Base-by-base conservation (phyloP, 139 green algal species). In the Raphidocelis subcapitata region DNA sequence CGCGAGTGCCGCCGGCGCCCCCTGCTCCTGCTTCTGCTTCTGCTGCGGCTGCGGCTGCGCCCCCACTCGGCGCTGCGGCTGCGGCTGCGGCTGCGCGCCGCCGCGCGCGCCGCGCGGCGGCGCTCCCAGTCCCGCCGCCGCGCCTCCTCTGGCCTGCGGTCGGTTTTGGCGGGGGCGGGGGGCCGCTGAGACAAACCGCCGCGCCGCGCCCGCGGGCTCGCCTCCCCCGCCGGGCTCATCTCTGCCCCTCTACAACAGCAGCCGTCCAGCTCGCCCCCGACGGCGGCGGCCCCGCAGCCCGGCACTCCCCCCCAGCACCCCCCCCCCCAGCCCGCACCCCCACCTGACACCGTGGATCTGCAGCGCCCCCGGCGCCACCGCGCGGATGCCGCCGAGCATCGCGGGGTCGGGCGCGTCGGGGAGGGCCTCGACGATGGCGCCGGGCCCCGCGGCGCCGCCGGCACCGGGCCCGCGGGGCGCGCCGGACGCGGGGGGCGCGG, bases 371-470 rank as follows among this genome's bases (percentile, higher is more conserved):
- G 57, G 33, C 2, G 60, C 33, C 26, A 77, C 70, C 23, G 70
- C 60, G 37, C 62, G 70, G n/a, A 77, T 77, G 47, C 70, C 62
- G 5, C 77, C 80, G 16, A 63, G 21, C 59, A 79, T 70, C 10
- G 80, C 83, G 20, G 83, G 83, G 52, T 89, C 83, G 18, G 77
- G 77, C 65, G 59, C 61, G 71, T 85, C 80, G 4, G 83, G 83
- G 63, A 86, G 66, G 12, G 80, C 83, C 16, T 88, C 83, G 51
- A 85, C 67, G 36, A 88, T 84, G 67, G 46, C 57, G 1, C 59
- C 31, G 2, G 31, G 8, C 29, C 28, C 65, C 3, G 5, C 47
- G n/a, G 28, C 31, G 60, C 29, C 32, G n/a, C 46, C 60, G 33
- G 21, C 60, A n/a, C 56, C 32, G 56, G 37, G 56, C 28, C 5